Conservation (phyloP, 495 filamentous ascomycete genomes). For the Wilcoxina mikolae region DNA sequence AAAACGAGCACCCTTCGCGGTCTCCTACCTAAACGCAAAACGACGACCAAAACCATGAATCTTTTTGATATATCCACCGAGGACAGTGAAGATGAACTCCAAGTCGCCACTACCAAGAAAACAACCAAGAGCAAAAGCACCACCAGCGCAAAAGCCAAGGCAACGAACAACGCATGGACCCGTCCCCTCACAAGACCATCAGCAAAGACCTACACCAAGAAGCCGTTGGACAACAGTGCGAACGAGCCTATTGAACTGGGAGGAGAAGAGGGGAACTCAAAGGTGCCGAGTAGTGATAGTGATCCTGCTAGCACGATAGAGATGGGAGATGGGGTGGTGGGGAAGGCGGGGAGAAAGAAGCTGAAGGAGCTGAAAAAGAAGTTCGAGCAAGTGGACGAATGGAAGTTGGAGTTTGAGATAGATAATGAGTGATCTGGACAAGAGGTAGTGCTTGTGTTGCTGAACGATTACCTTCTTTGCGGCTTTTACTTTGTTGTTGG, state of each 20-base stretch:
- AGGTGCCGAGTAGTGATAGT: slow-evolving; percentile 19
- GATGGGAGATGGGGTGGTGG: slow-evolving; percentile 14
- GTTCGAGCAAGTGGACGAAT: slow-evolving; percentile 54
- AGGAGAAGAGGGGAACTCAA: slow-evolving; percentile 3
- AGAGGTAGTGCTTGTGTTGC: background rate
- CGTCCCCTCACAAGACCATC: background rate
- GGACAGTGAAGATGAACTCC: slow-evolving; percentile 5
- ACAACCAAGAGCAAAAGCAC: background rate
- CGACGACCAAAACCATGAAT: slow-evolving; percentile 4
- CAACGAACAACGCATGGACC: background rate
- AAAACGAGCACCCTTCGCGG: slow-evolving; percentile 15
- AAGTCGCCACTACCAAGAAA: slow-evolving; percentile 1
- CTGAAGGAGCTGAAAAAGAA: slow-evolving; percentile 37
- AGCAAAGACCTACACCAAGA: background rate
- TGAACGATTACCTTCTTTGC: too few relatives aligned
- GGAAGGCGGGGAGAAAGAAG: slow-evolving; percentile 25
- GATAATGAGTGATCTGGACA: too few relatives aligned
- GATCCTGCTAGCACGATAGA: too few relatives aligned
- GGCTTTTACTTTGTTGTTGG: too few relatives aligned
- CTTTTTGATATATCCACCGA: slow-evolving; percentile 19
- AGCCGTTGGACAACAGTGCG: background rate
- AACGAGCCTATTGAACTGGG: slow-evolving; percentile 3
- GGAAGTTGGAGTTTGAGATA: slow-evolving; percentile 64
- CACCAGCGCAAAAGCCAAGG: background rate
- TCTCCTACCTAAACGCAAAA: slow-evolving; percentile 19